Evolutionary conservation across 345 rosid species (phyloP), one percentile per base, ranked within the genome.

Genomic region (Aegle marmelos): DNA sequence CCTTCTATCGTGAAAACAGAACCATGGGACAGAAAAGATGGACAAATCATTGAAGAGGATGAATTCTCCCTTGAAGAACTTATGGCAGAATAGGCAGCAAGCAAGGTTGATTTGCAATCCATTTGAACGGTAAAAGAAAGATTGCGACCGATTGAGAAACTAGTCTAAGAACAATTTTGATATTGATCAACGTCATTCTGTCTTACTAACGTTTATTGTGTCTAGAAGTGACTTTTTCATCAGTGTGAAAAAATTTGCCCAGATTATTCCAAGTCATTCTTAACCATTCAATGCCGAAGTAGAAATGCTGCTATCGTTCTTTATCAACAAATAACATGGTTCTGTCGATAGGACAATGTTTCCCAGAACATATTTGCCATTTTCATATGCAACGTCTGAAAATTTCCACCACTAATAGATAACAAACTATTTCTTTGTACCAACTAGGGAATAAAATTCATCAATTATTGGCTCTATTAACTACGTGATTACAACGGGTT

Each of bases 1-100:
- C 95, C 91, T 5, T 83, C 79, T 45, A 84, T 92, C 16, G 86
- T 62, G 62, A 91, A 81, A 88, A 84, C 88, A 0, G 96, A 95
- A 85, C 90, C 94, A 31, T 95, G 99, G 99, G 96, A 95, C 73
- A 97, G 97, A 19, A 91, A 92, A 80, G 99, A 95, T 5, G 99
- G 98, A 73, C 85, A 89, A 83, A 77, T 93, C 37, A 64, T 88
- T 22, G 97, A 95, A 82, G 99, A 91, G 85, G 96, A 92, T 58
- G 98, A 95, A 77, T 93, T 95, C 76, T 95, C 99, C 22, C 96
- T 95, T 9, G 98, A 92, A 71, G 99, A 95, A 76, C 90, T 95
- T 58, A 95, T 95, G 99, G 91, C 90, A 30, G 94, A 88, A 58
- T 91, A 82, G 57, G 79, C 75, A 50, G 70, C 85, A 69, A 63